Evolutionary conservation across 129 eudicot genomes (phyloP), one percentile per base, ranked within the genome.

Genomic region (Artemisia tridentata): DNA sequence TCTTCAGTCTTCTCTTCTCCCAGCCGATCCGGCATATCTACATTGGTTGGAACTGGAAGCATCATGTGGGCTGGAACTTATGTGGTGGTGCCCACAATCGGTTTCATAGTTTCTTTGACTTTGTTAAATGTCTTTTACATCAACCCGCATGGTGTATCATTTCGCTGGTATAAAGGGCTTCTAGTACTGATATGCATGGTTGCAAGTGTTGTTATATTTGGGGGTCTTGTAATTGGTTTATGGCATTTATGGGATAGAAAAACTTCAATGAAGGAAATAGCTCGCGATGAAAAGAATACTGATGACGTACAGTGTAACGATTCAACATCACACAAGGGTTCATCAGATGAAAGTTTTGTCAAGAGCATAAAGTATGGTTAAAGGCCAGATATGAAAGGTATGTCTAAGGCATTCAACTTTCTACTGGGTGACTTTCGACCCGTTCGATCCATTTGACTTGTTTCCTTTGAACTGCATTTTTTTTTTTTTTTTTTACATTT

Each of bases 121-220:
- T 80, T 91, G 74, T 49, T 88, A 70, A 72, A 91, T 54, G 45
- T 68, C 23, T 79, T 78, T 16, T 86, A 86, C 78, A 79, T 91
- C 54, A 84, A 81, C 77, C 86, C 91, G 2, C 76, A 65, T 27
- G 61, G 62, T 48, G 56, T 88, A 67, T 12, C 79, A 15, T 64
- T 54, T 51, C 86, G 81, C 72, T 91, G 96, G 98, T 88, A 88
- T 75, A 91, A 88, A 78, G 98, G 95, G 72, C 89, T 91, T 65
- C 74, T 91, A 15, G 65, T 91, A n/a, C 11, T 88, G 6, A 77
- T 73, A 48, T 86, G 96, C 86, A 91, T 91, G 98, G 72, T 51
- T 60, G 85, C 83, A 46, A 84, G 98, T 71, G 84, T 84, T 27
- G 8, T 83, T 25, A 47, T 91, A 3, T 84, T 91, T 50, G 98